Base-by-base conservation (phyloP, 2,329 filamentous ascomycete genomes). In the Neonectria neomacrospora region DNA sequence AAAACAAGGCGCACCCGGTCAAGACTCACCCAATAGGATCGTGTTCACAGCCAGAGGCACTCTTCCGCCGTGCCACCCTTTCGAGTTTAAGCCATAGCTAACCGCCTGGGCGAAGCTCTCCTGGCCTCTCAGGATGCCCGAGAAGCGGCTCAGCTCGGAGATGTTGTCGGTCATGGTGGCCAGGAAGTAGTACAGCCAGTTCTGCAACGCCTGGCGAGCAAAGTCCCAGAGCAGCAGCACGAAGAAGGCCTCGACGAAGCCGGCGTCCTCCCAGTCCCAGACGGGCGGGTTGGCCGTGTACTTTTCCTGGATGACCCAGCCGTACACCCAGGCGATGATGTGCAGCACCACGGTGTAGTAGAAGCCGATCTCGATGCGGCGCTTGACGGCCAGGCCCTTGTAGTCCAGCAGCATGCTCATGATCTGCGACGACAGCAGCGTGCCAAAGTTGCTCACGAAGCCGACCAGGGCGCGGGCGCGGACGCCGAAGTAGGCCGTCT, bases 151-250 rank as follows among this genome's bases (percentile, higher is more conserved):
- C 14, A 85, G 72, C 65, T 88, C 84, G 1, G 83, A 84, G 61
- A 86, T 85, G 53, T 86, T 85, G 55, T 86, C 82, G 0, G 84
- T 86, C 76, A 82, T 86, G 5, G 81, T 85, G 0, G 84, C 82
- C 2, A 87, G 74, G 18, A 87, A 75, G 66, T 86, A 87, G 65
- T 87, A 87, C 1, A 87, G 76, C 82, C 83, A 86, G 57, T 86
- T 87, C 70, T 87, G 84, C 20, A 86, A 70, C 0, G 82, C 77
- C 68, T 87, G 84, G 2, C 83, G 77, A 2, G 83, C 76, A 65
- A 86, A 86, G 8, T 79, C 77, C 83, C 82, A 84, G 0, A 84
- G 75, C 0, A 83, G 72, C 1, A 84, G 64, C 3, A 84, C 82
- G 53, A 84, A 85, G 61, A 83, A 80, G 1, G 81, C 82, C 59